Evolutionary conservation across 1,284 basidiomycete species (phyloP), one percentile per base, ranked within the genome.

Genomic region (Ceratobasidium sp.): DNA sequence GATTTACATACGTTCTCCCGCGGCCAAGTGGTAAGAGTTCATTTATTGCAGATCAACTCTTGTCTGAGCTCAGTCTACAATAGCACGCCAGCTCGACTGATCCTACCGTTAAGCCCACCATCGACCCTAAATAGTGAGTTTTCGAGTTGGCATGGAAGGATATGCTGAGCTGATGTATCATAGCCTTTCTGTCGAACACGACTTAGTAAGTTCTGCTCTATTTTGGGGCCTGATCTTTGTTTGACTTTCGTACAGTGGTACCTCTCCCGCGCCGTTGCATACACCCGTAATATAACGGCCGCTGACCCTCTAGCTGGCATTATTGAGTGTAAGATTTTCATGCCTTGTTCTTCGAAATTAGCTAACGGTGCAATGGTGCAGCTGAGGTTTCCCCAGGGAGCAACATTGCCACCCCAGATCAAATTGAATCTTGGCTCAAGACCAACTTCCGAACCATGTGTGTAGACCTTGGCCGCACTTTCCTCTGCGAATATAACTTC

Each of bases 391-490:
- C 41, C 3, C 68, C 68, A 14, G 41, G 68, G 1, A 71, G 54
- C 39, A 71, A 71, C 37, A 31, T 71, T 8, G 59, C 68, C n/a
- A 31, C 68, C 22, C 54, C 68, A 29, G 68, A 59, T 2, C 68
- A 71, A 31, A n/a, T 71, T 11, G 68, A 71, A 43, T 71, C 68
- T 3, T 71, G 68, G 68, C 39, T 71, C 24, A 71, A 71, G 29
- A 48, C 54, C 54, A 71, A 71, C 29, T 71, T 71, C 68, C 68
- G 68, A 13, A 71, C 68, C 4, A 71, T 71, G 68, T 71, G 37
- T 14, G 65, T 43, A 19, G 6, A 5, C 11, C 29, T 27, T 1
- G 16, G 11, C 34, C 3, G 19, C 34, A 37, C 34, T 37, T 9
- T n/a, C 34, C 6, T 34, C 19, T 3, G n/a, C 19, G 7, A 8